Evolutionary conservation across 805 yeast species (phyloP).

Genomic region (Cyberlindnera lachancei): DNA sequence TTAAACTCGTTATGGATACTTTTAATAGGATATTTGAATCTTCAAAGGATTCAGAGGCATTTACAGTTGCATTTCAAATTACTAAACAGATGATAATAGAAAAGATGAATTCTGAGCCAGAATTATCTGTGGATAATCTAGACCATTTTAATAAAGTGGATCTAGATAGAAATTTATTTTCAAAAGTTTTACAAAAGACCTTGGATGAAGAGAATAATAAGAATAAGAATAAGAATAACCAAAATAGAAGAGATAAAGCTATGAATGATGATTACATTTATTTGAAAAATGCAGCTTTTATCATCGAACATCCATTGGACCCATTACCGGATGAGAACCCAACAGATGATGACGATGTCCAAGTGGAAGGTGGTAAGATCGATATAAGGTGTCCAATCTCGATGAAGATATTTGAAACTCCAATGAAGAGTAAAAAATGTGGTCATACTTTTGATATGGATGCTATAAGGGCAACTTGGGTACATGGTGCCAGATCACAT

Average conservation of each 20-base stretch:
- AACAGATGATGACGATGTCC: conserved; percentile 51
- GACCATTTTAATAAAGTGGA: conserved; percentile 3
- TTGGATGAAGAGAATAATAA: background rate
- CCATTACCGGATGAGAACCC: conserved; percentile 42
- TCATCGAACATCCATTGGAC: conserved; percentile 51
- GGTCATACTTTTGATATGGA: conserved; percentile 53
- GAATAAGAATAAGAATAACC: background rate
- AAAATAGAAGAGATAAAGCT: no score
- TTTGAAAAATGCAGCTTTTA: conserved; percentile 37
- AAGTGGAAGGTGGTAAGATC: conserved; percentile 64
- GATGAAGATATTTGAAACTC: conserved; percentile 39
- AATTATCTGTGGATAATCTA: conserved; percentile 8
- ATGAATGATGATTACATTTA: conserved; percentile 11
- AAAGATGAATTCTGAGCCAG: conserved; percentile 5
- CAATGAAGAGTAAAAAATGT: conserved; percentile 50
- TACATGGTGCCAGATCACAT: conserved; percentile 4
- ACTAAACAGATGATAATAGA: conserved; percentile 7
- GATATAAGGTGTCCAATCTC: conserved; percentile 65
- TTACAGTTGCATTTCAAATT: conserved; percentile 10
- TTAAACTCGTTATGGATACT: conserved; percentile 7
- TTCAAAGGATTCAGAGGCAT: conserved; percentile 7
- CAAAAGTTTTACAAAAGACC: conserved; percentile 7
- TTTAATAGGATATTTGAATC: conserved; percentile 15
- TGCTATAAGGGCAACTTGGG: conserved; percentile 33
- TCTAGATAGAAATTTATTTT: conserved; percentile 4